Conservation (phyloP, 257 asterid genomes). For the Rubia yunnanensis region DNA sequence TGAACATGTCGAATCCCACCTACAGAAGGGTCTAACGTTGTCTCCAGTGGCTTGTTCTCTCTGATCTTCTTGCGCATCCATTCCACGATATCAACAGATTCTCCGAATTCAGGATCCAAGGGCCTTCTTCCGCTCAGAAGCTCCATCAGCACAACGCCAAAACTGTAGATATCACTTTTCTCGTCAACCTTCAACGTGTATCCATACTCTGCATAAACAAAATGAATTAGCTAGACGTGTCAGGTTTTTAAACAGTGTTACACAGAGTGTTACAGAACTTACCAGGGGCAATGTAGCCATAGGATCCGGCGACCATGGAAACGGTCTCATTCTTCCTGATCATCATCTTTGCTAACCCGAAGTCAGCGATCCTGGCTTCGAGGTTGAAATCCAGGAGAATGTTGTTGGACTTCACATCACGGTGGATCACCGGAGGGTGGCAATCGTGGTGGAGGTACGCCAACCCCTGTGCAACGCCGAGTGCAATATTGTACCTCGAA, state of each 20-base stretch:
- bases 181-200: conserved; percentile 58
- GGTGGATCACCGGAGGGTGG: conserved; percentile 52
- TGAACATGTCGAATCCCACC: conserved; percentile 35
- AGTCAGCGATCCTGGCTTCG: conserved; percentile 61
- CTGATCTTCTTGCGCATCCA: conserved; percentile 35
- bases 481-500: conserved; percentile 47
- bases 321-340: conserved; percentile 51
- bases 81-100: conserved; percentile 30
- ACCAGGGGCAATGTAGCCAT: conserved; percentile 82
- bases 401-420: conserved; percentile 59
- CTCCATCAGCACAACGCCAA: conserved; percentile 70
- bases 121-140: conserved; percentile 54
- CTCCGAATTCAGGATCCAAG: conserved; percentile 57
- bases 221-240: too few relatives aligned
- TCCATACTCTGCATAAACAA: conserved; percentile 51
- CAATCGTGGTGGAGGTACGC: conserved; percentile 62
- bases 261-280: conserved; percentile 12
- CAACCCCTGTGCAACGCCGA: conserved; percentile 64
- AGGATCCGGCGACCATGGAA: conserved; percentile 71
- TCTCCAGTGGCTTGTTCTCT: conserved; percentile 27
- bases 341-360: conserved; percentile 57
- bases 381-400: conserved; percentile 53
- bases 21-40: conserved; percentile 29
- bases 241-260: too few relatives aligned
- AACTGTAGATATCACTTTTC: conserved; percentile 64